phyloP scores from a whole-genome alignment of 352 stramenopile species.

The Phytophthora brassicae region DNA sequence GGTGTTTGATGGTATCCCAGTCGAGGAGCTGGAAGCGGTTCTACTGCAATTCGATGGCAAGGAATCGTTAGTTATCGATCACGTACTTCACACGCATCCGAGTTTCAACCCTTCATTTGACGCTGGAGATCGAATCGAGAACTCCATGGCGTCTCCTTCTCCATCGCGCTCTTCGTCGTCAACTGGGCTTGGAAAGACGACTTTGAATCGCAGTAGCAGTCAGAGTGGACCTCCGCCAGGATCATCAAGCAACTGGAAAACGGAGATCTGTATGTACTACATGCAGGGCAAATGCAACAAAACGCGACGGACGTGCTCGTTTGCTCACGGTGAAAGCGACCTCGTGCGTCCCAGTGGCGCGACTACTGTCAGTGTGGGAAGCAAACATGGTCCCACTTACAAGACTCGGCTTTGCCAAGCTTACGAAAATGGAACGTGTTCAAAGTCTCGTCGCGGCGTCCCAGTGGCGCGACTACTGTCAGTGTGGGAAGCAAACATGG shows the following conservation, averaged over 20 bases:
- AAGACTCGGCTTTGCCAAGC: constrained; percentile 82
- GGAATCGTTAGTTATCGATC: constrained; percentile 61
- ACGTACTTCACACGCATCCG: constrained; percentile 66
- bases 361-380: constrained; percentile 8
- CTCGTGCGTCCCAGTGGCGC: constrained; percentile 46
- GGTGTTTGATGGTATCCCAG: constrained; percentile 67
- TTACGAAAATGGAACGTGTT: constrained; percentile 72
- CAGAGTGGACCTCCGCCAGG: constrained; percentile 25
- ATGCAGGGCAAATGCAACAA: constrained; percentile 90
- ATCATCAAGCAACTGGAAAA: constrained; percentile 82
- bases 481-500: constrained; percentile 27
- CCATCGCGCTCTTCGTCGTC: constrained; percentile 29
- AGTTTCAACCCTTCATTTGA: constrained; percentile 63
- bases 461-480: constrained; percentile 10
- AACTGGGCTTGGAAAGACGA: constrained; percentile 29
- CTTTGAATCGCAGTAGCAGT: constrained; percentile 37
- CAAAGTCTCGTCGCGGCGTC: constrained; percentile 75
- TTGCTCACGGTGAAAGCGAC: constrained; percentile 84
- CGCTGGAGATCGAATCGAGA: constrained; percentile 29
- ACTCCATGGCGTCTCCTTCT: constrained; percentile 24
- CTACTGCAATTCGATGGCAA: constrained; percentile 53
- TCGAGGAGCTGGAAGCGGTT: constrained; percentile 61
- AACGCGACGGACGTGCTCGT: constrained; percentile 84
- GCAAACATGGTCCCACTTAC: constrained; percentile 47
- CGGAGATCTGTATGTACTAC: constrained; percentile 90